Evolutionary conservation across 208 protist species (phyloP), one percentile per base, ranked within the genome.

Genomic region (Leishmania braziliensis): DNA sequence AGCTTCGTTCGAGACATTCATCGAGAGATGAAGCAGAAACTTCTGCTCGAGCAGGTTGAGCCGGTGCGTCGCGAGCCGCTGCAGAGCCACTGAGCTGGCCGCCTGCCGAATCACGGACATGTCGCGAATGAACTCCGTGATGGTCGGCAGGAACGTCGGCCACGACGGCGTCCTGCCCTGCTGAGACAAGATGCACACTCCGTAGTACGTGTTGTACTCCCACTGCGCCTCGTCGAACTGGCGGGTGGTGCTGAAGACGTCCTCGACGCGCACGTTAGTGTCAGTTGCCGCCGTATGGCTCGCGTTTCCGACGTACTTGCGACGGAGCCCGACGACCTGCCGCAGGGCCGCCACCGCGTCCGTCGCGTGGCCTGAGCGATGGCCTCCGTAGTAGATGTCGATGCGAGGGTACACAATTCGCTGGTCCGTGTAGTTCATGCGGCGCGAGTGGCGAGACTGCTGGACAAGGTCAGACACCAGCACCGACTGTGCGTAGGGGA

Each of bases 151-250:
- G 79, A 90, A 96, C 51, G 70, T 79, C 60, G 95, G 95, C 95
- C 95, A 97, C 68, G 85, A 79, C 53, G 95, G 91, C 29, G 86
- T 89, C 69, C 87, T 91, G 66, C 95, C 95, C 26, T 85, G 85
- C 23, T 87, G 86, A 48, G 89, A 96, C 16, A 96, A 75, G 48
- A 97, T 87, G 81, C 92, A 95, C 48, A 98, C 95, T 60, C 94
- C 95, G 78, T 97, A 97, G 88, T 97, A 97, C 75, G 73, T 95
- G 87, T 96, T 95, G 86, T 95, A 97, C 89, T 97, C 93, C 91
- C 91, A 96, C 50, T 89, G 80, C 39, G 83, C 85, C 82, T 98
- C 95, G 81, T 97, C 88, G 75, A 97, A 92, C n/a, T 92, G 86
- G 75, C 90, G 89, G 50, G 83, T 82, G 12, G 88, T 70, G 78